phyloP scores from a whole-genome alignment of 305 asterid species.

The Coffea humblotiana region DNA sequence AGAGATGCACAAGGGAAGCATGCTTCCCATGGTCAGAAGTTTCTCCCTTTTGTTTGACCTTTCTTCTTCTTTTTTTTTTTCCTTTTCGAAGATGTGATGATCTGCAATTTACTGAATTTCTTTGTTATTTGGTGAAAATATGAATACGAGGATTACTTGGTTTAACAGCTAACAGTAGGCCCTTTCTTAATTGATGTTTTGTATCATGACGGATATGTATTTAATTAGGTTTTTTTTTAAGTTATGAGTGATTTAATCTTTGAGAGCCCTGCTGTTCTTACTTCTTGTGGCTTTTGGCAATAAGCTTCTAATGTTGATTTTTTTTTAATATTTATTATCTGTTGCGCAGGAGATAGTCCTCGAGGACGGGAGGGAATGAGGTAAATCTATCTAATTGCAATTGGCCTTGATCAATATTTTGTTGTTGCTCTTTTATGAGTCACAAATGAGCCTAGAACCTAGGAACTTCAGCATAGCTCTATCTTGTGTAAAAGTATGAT shows the following conservation, averaged over 20 bases:
- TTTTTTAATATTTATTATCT: slow-evolving; percentile 15
- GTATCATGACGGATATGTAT: neutral
- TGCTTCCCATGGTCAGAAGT: slow-evolving; percentile 58
- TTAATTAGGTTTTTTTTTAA: neutral
- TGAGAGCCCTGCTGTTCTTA: slow-evolving; percentile 3
- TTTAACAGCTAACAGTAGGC: neutral
- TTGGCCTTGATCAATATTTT: neutral
- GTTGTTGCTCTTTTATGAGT: neutral
- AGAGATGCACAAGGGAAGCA: slow-evolving; percentile 49
- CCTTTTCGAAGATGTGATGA: neutral
- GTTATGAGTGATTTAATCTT: neutral
- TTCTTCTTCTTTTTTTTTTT: neutral
- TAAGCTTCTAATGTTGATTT: slow-evolving; percentile 17
- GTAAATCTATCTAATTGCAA: slow-evolving; percentile 41
- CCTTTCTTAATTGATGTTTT: neutral
- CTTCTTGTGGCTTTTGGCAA: slow-evolving; percentile 9
- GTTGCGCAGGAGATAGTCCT: slow-evolving; percentile 64
- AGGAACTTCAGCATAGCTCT: neutral
- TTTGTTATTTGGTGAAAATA: neutral
- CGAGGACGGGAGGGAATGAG: slow-evolving; percentile 47
- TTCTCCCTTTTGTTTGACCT: slow-evolving; percentile 13
- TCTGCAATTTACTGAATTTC: neutral
- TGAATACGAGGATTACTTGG: neutral
- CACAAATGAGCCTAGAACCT: neutral
- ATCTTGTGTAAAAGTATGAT: neutral